These are phyloP conservation scores for Schwanniomyces etchellsii DNA, from an alignment of 1,139 yeast species.

Conservation along the genomic window DNA sequence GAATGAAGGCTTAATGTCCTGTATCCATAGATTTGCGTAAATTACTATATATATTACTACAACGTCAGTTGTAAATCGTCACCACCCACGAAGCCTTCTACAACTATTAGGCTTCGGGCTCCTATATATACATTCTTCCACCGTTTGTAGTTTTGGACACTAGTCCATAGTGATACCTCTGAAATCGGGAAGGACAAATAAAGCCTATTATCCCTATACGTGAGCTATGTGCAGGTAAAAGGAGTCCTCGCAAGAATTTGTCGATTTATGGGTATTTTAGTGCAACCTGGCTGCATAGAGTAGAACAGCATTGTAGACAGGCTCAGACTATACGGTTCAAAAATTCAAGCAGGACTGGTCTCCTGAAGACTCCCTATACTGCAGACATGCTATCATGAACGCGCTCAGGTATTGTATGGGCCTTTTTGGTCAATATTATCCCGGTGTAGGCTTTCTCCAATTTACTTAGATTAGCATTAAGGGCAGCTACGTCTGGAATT, in stretches of 20 bases:
- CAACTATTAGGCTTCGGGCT: neutral
- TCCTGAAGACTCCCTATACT: too few relatives aligned
- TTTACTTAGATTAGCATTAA: too few relatives aligned
- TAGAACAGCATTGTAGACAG: too few relatives aligned
- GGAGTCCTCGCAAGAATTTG: neutral
- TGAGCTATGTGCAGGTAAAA: conserved; percentile 1
- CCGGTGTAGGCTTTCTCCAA: too few relatives aligned
- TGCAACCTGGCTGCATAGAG: too few relatives aligned
- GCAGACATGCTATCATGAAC: too few relatives aligned
- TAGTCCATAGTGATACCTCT: neutral
- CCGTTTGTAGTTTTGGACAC: neutral
- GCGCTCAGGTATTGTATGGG: too few relatives aligned
- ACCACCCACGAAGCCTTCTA: neutral
- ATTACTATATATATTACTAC: too few relatives aligned
- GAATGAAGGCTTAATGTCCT: neutral
- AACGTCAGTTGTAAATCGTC: neutral
- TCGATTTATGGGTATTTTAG: neutral
- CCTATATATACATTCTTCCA: neutral
- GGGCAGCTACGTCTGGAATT: too few relatives aligned
- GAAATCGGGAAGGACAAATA: neutral
- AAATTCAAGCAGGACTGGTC: too few relatives aligned
- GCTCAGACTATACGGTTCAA: too few relatives aligned
- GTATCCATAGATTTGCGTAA: neutral
- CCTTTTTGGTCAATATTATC: too few relatives aligned
- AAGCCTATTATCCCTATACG: neutral